A percentile compares a stretch with the other conserved stretches of the same genome.
Evolutionary conservation across 2,329 filamentous ascomycete species (phyloP).

Genomic region (Acrocalymma vagum): DNA sequence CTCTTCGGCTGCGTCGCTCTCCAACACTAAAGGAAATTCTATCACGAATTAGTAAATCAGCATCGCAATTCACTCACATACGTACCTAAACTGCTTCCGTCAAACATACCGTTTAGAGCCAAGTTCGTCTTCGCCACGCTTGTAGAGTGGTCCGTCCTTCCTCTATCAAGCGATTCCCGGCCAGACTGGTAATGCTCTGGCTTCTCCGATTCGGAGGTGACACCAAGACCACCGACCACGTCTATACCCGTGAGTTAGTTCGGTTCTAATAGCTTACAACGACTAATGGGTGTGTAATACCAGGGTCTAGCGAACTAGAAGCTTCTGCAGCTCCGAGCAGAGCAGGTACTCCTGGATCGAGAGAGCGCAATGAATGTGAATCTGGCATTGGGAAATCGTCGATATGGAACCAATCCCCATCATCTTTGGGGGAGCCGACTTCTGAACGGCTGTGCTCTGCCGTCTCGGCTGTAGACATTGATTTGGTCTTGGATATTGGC

Average conservation of each 20-base stretch:
- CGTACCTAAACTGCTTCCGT: conserved; percentile 18
- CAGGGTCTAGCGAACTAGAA: conserved; percentile 9
- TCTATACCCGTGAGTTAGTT: conserved; percentile 15
- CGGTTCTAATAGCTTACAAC: conserved; percentile 15
- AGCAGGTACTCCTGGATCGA: too few relatives aligned
- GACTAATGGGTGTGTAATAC: conserved; percentile 13
- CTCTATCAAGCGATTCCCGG: conserved; percentile 10
- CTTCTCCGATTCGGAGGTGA: conserved; percentile 7
- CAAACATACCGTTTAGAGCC: conserved; percentile 12
- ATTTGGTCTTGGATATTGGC: conserved; percentile 10
- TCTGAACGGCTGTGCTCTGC: conserved; percentile 10
- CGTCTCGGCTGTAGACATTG: conserved; percentile 8
- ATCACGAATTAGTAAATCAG: conserved; percentile 11
- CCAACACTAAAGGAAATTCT: conserved; percentile 17
- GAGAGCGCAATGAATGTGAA: conserved; percentile 11
- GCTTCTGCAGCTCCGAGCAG: conserved; percentile 5
- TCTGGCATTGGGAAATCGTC: conserved; percentile 13
- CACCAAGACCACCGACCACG: too few relatives aligned
- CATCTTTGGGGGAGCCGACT: conserved; percentile 5
- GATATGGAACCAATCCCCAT: too few relatives aligned
- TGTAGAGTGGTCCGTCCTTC: conserved; percentile 10
- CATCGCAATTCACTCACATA: conserved; percentile 12
- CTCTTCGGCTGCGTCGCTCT: conserved; percentile 12
- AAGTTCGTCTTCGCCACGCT: conserved; percentile 13
- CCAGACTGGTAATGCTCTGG: conserved; percentile 16